Conservation (phyloP, 805 yeast species). For the Blastobotrys americana region DNA sequence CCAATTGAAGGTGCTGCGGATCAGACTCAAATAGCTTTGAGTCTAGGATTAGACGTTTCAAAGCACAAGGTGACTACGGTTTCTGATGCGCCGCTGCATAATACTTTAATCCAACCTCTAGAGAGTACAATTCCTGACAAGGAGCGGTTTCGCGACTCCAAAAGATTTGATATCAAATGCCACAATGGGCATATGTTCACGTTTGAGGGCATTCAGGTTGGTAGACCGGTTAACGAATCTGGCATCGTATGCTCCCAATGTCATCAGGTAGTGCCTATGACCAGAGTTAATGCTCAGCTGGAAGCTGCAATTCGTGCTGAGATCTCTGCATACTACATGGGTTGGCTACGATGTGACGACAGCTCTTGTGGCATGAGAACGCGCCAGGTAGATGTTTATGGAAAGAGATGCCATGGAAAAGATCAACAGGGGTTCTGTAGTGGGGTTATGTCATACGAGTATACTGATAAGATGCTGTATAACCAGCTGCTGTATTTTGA, state of each 20-base stretch:
- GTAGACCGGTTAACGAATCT: constrained; percentile 38
- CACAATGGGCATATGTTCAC: constrained; percentile 52
- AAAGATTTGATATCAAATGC: constrained; percentile 51
- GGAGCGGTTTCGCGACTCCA: constrained; percentile 69
- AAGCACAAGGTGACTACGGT: constrained; percentile 38
- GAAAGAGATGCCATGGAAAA: constrained; percentile 67
- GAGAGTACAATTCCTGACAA: constrained; percentile 75
- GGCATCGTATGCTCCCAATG: constrained; percentile 72
- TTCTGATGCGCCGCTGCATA: constrained; percentile 25
- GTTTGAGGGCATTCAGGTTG: constrained; percentile 69
- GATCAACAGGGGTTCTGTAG: constrained; percentile 48
- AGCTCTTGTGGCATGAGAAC: constrained; percentile 71
- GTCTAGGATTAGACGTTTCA: constrained; percentile 69
- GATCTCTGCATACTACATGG: constrained; percentile 74
- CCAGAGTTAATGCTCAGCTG: constrained; percentile 61
- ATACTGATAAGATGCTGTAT: constrained; percentile 72
- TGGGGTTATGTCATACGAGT: constrained; percentile 74
- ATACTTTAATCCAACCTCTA: constrained; percentile 43
- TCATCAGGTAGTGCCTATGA: constrained; percentile 40
- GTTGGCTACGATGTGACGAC: constrained; percentile 82
- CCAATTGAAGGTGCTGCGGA: constrained; percentile 77
- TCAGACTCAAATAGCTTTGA: constrained; percentile 63
- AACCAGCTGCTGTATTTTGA: constrained; percentile 77
- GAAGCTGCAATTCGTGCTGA: constrained; percentile 65
- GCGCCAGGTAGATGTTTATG: constrained; percentile 82